Percentiles rank a stretch among this genome's conserved stretches.
Evolutionary conservation across 306 rosid species (phyloP).

Genomic region (Vigna radiata): DNA sequence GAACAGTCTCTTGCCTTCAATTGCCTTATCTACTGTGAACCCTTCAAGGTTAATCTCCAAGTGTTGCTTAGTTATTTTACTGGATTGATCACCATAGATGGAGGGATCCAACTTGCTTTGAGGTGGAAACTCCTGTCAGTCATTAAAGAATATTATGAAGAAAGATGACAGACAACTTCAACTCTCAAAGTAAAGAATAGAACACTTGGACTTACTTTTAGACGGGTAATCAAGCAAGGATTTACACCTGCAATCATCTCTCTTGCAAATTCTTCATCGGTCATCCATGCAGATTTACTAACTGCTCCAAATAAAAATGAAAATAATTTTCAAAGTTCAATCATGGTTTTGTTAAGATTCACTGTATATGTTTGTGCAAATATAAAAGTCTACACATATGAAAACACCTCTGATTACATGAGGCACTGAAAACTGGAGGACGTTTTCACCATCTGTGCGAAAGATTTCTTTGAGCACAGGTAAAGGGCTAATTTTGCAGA

Average conservation of each 20-base stretch:
- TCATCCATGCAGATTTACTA: constrained; percentile 64
- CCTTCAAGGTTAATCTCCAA: constrained; percentile 58
- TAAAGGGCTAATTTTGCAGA: constrained; percentile 53
- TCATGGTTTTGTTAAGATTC: no score
- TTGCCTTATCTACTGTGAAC: constrained; percentile 58
- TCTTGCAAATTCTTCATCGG: constrained; percentile 75
- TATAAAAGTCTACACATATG: background rate
- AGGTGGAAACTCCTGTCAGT: constrained; percentile 69
- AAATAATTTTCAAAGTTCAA: background rate
- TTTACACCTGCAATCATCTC: constrained; percentile 72
- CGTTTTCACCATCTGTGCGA: constrained; percentile 62
- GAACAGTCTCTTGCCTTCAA: constrained; percentile 50
- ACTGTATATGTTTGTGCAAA: no score
- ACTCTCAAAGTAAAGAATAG: no score
- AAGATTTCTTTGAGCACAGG: constrained; percentile 44
- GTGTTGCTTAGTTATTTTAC: constrained; percentile 55
- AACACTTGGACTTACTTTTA: constrained; percentile 41
- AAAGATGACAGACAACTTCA: background rate
- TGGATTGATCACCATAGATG: constrained; percentile 67
- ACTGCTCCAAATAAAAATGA: constrained; percentile 38
- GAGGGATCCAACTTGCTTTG: constrained; percentile 62
- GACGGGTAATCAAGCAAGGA: constrained; percentile 46
- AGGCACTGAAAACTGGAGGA: constrained; percentile 65
- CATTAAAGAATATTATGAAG: background rate
- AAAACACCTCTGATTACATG: constrained; percentile 67